Evolutionary conservation across 2,329 filamentous ascomycete species (phyloP), one percentile per base, ranked within the genome.

Genomic region (Metarhizium anisopliae): DNA sequence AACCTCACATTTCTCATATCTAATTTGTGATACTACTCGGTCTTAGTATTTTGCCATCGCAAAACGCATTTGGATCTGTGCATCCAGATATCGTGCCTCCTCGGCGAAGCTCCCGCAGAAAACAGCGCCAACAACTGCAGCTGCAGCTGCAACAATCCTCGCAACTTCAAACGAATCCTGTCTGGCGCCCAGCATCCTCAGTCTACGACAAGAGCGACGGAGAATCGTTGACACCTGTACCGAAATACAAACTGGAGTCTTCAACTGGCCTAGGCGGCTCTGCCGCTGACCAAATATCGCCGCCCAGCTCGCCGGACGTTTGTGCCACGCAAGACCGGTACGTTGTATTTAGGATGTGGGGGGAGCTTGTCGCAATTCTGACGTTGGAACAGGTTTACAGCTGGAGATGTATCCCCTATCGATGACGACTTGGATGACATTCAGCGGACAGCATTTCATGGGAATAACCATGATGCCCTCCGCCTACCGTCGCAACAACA

Each of bases 291-390:
- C 65, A 67, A 54, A 73, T 83, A 59, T 83, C 80, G 11, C 80
- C 80, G 53, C 79, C 79, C 35, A 83, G 80, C 69, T 83, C 80
- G 47, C 80, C 80, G 29, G 80, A 83, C 55, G 62, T 70, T 10
- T 63, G 67, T 50, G 66, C 68, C 52, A 61, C 65, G 40, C 66
- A 64, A 53, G 57, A 73, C 61, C 67, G 61, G 77, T 80, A 71
- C 74, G 77, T 75, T 40, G 56, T 35, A 8, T 45, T 6, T 32
- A 16, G 20, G 10, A 29, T 49, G 45, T n/a, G 14, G 32, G 13
- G 30, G 35, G 16, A n/a, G 40, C 53, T 55, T 11, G 20, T 4
- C 25, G 20, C 10, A 32, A 55, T 32, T 29, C 32, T 56, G 16
- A 47, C 45, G 35, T 45, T 54, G 57, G 6, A 30, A 20, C 56